phyloP scores from a whole-genome alignment of 495 filamentous ascomycete genomes.

The Podospora conica region DNA sequence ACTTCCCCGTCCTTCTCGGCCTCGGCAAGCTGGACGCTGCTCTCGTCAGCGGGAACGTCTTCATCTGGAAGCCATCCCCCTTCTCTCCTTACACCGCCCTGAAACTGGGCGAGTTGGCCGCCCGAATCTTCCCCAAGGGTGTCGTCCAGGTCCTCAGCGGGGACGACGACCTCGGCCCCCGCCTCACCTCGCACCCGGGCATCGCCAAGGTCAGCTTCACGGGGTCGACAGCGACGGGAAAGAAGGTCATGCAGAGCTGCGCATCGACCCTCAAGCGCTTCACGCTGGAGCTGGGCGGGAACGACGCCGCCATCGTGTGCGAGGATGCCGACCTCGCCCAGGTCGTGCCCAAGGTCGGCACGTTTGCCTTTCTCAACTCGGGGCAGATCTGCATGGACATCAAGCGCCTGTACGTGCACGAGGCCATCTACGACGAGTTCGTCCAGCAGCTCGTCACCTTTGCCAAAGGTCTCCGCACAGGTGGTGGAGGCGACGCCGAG shows the following conservation, averaged over 20 bases:
- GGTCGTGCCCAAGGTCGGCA: slow-evolving; percentile 45
- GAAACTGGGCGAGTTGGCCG: slow-evolving; percentile 58
- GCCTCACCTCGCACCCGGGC: slow-evolving; percentile 49
- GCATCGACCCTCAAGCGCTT: slow-evolving; percentile 53
- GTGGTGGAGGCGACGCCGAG: slow-evolving; percentile 25
- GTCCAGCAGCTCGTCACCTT: slow-evolving; percentile 46
- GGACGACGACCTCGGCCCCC: slow-evolving; percentile 55
- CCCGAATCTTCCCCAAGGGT: slow-evolving; percentile 54
- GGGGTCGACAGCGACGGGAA: slow-evolving; percentile 46
- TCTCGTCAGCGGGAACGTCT: slow-evolving; percentile 51
- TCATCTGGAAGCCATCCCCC: slow-evolving; percentile 56
- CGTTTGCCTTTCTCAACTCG: slow-evolving; percentile 50
- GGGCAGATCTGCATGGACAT: slow-evolving; percentile 47
- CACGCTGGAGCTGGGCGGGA: slow-evolving; percentile 53
- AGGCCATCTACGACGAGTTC: slow-evolving; percentile 58
- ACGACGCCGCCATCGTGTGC: slow-evolving; percentile 62
- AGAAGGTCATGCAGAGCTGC: slow-evolving; percentile 49
- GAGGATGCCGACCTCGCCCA: slow-evolving; percentile 58
- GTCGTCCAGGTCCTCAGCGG: slow-evolving; percentile 61
- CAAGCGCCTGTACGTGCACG: slow-evolving; percentile 64
- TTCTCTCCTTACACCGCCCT: slow-evolving; percentile 61
- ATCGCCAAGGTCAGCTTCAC: slow-evolving; percentile 32
- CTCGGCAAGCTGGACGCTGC: slow-evolving; percentile 49
- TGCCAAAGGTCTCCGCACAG: slow-evolving; percentile 43
- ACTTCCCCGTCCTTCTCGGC: slow-evolving; percentile 51